Conservation (phyloP, 257 asterid genomes). For the Gardenia jasminoides region DNA sequence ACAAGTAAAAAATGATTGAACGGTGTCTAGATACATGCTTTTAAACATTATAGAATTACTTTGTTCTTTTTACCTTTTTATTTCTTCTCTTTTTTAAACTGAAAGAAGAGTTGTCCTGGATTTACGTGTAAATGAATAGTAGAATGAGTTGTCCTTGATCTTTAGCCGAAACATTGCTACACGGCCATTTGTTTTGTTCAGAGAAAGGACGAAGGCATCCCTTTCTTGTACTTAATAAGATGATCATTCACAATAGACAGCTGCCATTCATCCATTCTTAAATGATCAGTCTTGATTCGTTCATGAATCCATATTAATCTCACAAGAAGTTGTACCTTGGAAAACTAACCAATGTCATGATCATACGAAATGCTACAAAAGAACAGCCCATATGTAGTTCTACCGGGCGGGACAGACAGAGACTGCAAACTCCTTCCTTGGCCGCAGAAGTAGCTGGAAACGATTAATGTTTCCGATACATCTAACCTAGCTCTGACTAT, state of each 20-base stretch:
- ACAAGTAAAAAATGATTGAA: not conserved
- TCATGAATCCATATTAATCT: conserved; percentile 5
- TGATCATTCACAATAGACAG: not conserved
- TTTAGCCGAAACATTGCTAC: not conserved
- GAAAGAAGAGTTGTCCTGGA: conserved; percentile 1
- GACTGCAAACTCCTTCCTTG: not conserved
- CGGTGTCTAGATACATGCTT: not conserved
- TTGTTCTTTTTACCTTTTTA: not conserved
- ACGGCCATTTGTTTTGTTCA: not conserved
- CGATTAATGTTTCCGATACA: not conserved
- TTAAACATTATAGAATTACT: not conserved
- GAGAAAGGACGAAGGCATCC: not conserved
- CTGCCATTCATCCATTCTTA: not conserved
- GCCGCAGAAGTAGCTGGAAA: not conserved
- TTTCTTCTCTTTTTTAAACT: not conserved
- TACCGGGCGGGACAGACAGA: not conserved
- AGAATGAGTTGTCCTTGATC: not conserved
- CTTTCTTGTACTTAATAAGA: not conserved
- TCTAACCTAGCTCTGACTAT: not conserved
- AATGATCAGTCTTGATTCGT: not conserved
- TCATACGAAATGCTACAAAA: not conserved
- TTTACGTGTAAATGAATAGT: not conserved
- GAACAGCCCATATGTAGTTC: conserved; percentile 18
- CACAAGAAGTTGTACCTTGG: not conserved
- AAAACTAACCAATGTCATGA: not conserved